phyloP scores from a whole-genome alignment of 352 stramenopile genomes.

The Pythium utonaiense region DNA sequence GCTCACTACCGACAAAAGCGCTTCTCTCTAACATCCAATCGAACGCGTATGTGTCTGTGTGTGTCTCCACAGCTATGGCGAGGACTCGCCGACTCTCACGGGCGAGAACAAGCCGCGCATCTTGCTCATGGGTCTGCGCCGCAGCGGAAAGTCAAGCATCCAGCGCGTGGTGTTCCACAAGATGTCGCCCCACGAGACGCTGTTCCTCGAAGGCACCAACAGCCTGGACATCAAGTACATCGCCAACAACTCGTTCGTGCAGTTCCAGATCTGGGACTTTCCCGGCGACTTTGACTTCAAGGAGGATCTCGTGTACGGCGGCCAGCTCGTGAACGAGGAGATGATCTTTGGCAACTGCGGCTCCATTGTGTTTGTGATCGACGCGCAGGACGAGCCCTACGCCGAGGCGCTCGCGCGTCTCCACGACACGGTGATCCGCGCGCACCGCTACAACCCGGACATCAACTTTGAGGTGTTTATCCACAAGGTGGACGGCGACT shows the following conservation, averaged over 20 bases:
- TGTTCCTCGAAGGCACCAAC: conserved; percentile 92
- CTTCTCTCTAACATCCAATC: too few species aligned
- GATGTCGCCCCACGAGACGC: conserved; percentile 98
- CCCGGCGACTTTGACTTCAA: conserved; percentile 94
- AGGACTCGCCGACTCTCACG: conserved; percentile 67
- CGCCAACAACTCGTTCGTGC: conserved; percentile 96
- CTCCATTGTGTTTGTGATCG: conserved; percentile 97
- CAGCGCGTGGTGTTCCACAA: conserved; percentile 99
- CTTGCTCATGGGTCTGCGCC: conserved; percentile 95
- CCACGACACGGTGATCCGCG: conserved; percentile 85
- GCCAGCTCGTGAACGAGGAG: conserved; percentile 87
- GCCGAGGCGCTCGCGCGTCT: conserved; percentile 83
- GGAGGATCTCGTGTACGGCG: conserved; percentile 86
- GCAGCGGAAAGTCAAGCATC: conserved; percentile 87
- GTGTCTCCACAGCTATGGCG: conserved; percentile 47
- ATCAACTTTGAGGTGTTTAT: conserved; percentile 99
- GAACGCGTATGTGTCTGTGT: too few species aligned
- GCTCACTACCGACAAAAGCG: too few species aligned
- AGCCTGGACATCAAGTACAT: conserved; percentile 94
- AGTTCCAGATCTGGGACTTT: conserved; percentile 99
- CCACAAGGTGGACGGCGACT: conserved; percentile 98
- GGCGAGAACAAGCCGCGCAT: conserved; percentile 93
- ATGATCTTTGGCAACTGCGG: conserved; percentile 91
- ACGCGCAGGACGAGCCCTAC: conserved; percentile 95
- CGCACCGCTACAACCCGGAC: conserved; percentile 91